Percentiles rank a stretch among this genome's conserved stretches.
Evolutionary conservation across 2,329 filamentous ascomycete species (phyloP).

Genomic region (Rugonectria rugulosa): DNA sequence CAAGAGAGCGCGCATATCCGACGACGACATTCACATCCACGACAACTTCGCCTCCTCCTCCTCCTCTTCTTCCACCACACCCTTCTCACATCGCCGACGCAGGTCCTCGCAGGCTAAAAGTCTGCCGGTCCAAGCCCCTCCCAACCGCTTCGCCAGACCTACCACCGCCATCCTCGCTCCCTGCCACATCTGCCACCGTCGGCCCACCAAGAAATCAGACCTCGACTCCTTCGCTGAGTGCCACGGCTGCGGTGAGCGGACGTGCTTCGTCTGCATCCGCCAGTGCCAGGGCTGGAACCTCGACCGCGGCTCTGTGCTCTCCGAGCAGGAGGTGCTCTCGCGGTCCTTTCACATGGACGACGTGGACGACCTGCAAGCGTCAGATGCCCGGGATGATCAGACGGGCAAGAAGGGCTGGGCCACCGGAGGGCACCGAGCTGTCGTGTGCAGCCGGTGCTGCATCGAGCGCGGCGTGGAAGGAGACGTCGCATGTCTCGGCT

Average conservation of each 20-base stretch:
- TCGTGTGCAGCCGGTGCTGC: constrained; percentile 73
- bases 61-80: constrained; percentile 7
- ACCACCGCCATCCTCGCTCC: constrained; percentile 52
- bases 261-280: constrained; percentile 75
- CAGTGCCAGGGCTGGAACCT: constrained; percentile 62
- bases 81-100: constrained; percentile 33
- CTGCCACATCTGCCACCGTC: constrained; percentile 73
- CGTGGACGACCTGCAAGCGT: constrained; percentile 45
- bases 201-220: constrained; percentile 70
- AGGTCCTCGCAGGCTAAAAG: constrained; percentile 37
- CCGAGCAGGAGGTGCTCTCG: constrained; percentile 48
- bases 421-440: constrained; percentile 55
- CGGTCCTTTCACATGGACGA: constrained; percentile 61
- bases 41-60: constrained; percentile 19
- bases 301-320: constrained; percentile 33
- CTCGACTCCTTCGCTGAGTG: constrained; percentile 73
- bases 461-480: constrained; percentile 70
- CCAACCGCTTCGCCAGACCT: constrained; percentile 14
- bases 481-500: constrained; percentile 72
- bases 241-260: constrained; percentile 65
- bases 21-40: constrained; percentile 32
- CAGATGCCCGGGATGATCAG: constrained; percentile 17
- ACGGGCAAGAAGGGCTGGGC: constrained; percentile 45
- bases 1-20: constrained; percentile 42
- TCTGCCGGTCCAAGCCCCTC: constrained; percentile 28